phyloP scores from a whole-genome alignment of 176 grass and related monocot genomes.

The Chrysopogon serrulatus region DNA sequence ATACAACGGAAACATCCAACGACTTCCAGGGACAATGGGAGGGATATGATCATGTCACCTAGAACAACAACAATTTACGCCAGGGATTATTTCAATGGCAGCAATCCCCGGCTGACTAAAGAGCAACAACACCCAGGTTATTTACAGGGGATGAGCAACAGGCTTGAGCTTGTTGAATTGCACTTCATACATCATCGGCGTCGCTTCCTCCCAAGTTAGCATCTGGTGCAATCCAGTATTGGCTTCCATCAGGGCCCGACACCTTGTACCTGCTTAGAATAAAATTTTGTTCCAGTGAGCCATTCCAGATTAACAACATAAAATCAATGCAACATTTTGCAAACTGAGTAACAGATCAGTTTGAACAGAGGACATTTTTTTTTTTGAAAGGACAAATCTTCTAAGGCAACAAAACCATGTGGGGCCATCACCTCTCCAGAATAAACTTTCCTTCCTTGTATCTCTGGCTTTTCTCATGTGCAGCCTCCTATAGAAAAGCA shows the following conservation, averaged over 20 bases:
- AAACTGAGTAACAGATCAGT: background rate
- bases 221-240: slow-evolving; percentile 55
- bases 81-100: slow-evolving; percentile 32
- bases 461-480: slow-evolving; percentile 79
- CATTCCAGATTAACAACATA: background rate
- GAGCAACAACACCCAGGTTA: slow-evolving; percentile 19
- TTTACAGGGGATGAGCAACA: slow-evolving; percentile 29
- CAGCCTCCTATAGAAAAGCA: slow-evolving; percentile 56
- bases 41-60: slow-evolving; percentile 8
- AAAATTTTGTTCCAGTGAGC: slow-evolving; percentile 4
- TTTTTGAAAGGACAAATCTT: background rate
- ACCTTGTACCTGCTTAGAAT: slow-evolving; percentile 66
- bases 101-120: slow-evolving; percentile 23
- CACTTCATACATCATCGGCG: slow-evolving; percentile 54
- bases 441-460: slow-evolving; percentile 99
- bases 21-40: background rate
- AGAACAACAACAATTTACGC: slow-evolving; percentile 29
- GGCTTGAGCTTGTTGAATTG: background rate
- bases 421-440: slow-evolving; percentile 66
- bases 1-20: slow-evolving; percentile 23
- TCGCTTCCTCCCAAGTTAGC: slow-evolving; percentile 58
- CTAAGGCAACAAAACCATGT: background rate
- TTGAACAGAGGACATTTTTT: background rate
- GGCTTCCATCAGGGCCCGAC: slow-evolving; percentile 62
- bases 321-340: background rate